phyloP scores from a whole-genome alignment of 257 asterid genomes.

The Nicotiana sylvestris region DNA sequence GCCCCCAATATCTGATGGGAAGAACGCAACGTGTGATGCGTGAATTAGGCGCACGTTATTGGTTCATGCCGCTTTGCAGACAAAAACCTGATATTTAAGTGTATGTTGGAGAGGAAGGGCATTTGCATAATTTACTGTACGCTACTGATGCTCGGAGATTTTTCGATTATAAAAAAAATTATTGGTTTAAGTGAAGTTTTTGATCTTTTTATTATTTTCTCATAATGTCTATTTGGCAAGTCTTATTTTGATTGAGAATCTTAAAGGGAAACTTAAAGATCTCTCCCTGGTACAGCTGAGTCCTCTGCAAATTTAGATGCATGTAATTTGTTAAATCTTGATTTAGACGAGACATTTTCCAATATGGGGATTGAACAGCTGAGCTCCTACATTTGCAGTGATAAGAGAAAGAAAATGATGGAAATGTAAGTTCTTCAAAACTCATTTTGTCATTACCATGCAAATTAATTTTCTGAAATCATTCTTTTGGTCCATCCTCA shows the following conservation, averaged over 20 bases:
- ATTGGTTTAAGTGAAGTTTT: neutral
- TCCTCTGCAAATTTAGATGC: conserved; percentile 17
- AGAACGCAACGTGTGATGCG: too few relatives aligned
- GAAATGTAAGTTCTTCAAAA: conserved; percentile 38
- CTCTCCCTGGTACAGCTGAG: conserved; percentile 19
- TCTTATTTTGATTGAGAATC: conserved; percentile 38
- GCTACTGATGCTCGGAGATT: too few relatives aligned
- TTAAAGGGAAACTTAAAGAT: conserved; percentile 39
- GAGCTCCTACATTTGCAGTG: conserved; percentile 36
- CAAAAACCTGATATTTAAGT: too few relatives aligned
- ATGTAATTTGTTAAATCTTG: conserved; percentile 30
- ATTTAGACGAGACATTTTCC: conserved; percentile 27
- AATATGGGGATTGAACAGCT: conserved; percentile 44
- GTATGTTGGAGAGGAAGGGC: too few relatives aligned
- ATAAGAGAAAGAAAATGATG: conserved; percentile 36
- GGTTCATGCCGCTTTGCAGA: too few relatives aligned
- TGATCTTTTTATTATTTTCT: neutral
- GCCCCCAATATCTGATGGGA: too few relatives aligned
- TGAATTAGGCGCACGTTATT: too few relatives aligned
- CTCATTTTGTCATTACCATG: neutral
- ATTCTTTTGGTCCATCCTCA: neutral
- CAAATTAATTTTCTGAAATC: neutral
- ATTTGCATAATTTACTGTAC: too few relatives aligned
- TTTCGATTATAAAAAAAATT: too few relatives aligned
- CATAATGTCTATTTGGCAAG: conserved; percentile 26